Percentiles rank a stretch among this genome's conserved stretches.
Evolutionary conservation across 2,329 filamentous ascomycete genomes (phyloP).

Genomic region (Paraconiothyrium sp.): DNA sequence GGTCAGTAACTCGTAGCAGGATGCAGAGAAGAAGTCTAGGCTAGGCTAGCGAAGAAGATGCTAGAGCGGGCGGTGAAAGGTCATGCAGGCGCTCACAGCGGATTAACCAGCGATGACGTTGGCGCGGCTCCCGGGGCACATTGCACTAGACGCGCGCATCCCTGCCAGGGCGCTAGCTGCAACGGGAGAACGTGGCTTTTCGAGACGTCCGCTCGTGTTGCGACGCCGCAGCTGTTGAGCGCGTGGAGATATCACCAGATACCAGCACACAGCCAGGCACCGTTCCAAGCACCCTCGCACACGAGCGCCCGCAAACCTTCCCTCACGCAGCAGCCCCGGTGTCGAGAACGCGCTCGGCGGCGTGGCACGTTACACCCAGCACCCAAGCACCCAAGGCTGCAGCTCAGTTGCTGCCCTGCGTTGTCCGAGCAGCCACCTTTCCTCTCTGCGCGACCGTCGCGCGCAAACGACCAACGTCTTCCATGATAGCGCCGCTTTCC

Average conservation of each 20-base stretch:
- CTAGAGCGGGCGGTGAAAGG: slow-evolving; percentile 1
- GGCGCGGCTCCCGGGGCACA: neutral
- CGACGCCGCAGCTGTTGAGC: neutral
- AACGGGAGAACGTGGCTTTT: slow-evolving; percentile 8
- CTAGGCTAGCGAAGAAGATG: neutral
- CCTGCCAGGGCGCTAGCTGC: neutral
- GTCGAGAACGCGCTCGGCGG: neutral
- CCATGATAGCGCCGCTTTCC: slow-evolving; percentile 37
- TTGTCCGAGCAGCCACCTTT: slow-evolving; percentile 21
- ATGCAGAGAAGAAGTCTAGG: neutral
- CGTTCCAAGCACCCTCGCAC: neutral
- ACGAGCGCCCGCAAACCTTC: neutral
- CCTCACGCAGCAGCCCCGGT: neutral
- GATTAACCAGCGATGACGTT: slow-evolving; percentile 17
- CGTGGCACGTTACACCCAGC: slow-evolving; percentile 13
- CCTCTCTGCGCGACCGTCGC: slow-evolving; percentile 21
- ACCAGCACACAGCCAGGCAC: neutral
- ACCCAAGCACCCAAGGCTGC: slow-evolving; percentile 12
- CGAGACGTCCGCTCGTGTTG: neutral
- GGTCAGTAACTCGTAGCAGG: neutral
- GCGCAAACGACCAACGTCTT: slow-evolving; percentile 17
- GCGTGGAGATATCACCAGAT: slow-evolving; percentile 12
- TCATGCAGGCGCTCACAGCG: slow-evolving; percentile 11
- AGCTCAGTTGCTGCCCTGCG: slow-evolving; percentile 11
- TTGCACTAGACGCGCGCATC: neutral